Percentiles rank a stretch among this genome's conserved stretches.
phyloP scores from a whole-genome alignment of 306 rosid species.

The Sechiopsis laciniata region DNA sequence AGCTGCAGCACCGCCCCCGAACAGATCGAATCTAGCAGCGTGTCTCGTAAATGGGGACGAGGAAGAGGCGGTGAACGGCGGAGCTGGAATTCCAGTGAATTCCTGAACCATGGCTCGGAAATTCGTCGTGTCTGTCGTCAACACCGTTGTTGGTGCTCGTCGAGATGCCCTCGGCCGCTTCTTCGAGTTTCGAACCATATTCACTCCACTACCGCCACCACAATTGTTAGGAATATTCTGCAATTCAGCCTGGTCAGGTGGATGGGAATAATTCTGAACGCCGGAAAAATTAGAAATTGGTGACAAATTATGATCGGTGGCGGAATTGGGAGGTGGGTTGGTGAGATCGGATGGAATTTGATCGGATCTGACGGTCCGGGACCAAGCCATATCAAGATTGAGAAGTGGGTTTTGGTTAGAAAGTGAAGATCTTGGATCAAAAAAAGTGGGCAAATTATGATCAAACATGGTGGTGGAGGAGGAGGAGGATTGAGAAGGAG shows the following conservation, averaged over 20 bases:
- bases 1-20: not conserved
- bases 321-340: slow-evolving; percentile 20
- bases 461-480: slow-evolving; percentile 28
- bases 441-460: slow-evolving; percentile 45
- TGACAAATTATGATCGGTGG: slow-evolving; percentile 17
- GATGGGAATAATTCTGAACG: not conserved
- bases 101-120: slow-evolving; percentile 99
- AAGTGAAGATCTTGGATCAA: slow-evolving; percentile 43
- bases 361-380: slow-evolving; percentile 37
- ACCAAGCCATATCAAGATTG: slow-evolving; percentile 58
- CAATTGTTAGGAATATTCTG: slow-evolving; percentile 8
- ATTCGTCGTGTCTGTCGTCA: slow-evolving; percentile 83
- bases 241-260: not conserved
- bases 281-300: slow-evolving; percentile 26
- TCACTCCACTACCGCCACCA: not conserved
- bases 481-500: slow-evolving; percentile 9
- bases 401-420: slow-evolving; percentile 27
- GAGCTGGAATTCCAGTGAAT: slow-evolving; percentile 95
- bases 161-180: slow-evolving; percentile 86
- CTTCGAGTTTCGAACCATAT: slow-evolving; percentile 51
- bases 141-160: slow-evolving; percentile 91
- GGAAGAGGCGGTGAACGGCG: slow-evolving; percentile 44
- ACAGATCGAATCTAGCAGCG: slow-evolving; percentile 59
- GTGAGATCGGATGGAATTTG: slow-evolving; percentile 27
- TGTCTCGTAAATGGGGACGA: slow-evolving; percentile 56